Percentiles rank a stretch among this genome's conserved stretches.
These are phyloP conservation scores for Colletotrichum liaoningense DNA, from an alignment of 2,329 filamentous ascomycete species.

Conservation along the genomic window DNA sequence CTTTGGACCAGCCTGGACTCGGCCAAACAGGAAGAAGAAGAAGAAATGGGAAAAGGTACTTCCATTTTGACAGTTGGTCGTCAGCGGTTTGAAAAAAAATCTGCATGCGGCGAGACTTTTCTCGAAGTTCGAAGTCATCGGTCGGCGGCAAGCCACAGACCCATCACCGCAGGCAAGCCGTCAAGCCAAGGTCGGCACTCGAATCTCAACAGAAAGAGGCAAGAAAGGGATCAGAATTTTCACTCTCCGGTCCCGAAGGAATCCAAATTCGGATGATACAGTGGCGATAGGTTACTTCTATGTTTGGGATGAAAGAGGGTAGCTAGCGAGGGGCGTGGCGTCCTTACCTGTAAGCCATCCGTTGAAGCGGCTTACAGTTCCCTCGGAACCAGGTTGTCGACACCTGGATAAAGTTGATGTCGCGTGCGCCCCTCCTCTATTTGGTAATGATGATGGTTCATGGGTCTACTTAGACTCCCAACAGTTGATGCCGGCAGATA, in stretches of 20 bases:
- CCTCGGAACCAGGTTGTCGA: background rate
- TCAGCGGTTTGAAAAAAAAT: background rate
- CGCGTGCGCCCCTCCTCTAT: background rate
- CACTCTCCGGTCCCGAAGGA: slow-evolving; percentile 1
- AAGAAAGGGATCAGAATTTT: background rate
- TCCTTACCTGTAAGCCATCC: slow-evolving; percentile 12
- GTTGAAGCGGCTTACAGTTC: background rate
- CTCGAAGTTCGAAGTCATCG: slow-evolving; percentile 1
- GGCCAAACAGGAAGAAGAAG: background rate
- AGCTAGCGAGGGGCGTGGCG: slow-evolving; percentile 6
- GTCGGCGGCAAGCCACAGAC: background rate
- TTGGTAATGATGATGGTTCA: background rate
- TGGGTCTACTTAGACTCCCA: background rate
- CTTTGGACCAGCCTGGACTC: slow-evolving; percentile 25
- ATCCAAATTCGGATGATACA: slow-evolving; percentile 7
- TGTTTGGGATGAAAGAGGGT: slow-evolving; percentile 5
- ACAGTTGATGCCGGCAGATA: background rate
- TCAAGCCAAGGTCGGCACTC: slow-evolving; percentile 6
- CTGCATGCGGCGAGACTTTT: background rate
- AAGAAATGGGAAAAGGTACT: too few relatives aligned
- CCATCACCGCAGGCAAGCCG: background rate
- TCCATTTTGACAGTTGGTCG: background rate
- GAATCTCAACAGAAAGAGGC: slow-evolving; percentile 13
- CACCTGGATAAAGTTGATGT: slow-evolving; percentile 2
- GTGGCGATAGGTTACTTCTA: slow-evolving; percentile 15